These are phyloP conservation scores for Moringa oleifera DNA, from an alignment of 345 rosid species.

Conservation along the genomic window DNA sequence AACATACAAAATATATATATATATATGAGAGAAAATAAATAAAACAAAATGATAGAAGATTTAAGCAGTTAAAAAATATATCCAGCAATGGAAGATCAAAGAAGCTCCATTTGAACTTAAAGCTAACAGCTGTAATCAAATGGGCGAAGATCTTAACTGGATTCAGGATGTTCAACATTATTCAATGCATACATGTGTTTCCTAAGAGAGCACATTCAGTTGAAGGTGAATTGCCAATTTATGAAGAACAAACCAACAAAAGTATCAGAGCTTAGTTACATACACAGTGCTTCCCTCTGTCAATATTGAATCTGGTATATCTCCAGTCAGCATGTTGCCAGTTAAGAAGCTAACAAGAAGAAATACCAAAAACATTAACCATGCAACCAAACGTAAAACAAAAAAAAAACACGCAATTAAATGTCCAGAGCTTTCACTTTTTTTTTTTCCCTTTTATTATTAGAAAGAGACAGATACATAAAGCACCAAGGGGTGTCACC, in stretches of 20 bases:
- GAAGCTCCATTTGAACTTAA: not conserved
- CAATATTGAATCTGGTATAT: slow-evolving; percentile 44
- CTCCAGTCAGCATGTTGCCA: slow-evolving; percentile 47
- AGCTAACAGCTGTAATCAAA: too few species aligned
- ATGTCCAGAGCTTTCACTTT: too few species aligned
- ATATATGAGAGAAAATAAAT: too few species aligned
- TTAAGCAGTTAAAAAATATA: not conserved
- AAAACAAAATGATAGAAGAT: not conserved
- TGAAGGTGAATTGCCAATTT: not conserved
- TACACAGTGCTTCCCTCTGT: slow-evolving; percentile 48
- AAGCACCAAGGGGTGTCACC: too few species aligned
- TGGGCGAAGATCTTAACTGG: not conserved
- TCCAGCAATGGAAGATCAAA: not conserved
- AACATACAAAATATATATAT: too few species aligned
- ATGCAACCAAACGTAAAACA: too few species aligned
- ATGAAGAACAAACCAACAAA: not conserved
- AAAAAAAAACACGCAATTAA: too few species aligned
- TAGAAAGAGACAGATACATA: too few species aligned
- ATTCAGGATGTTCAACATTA: not conserved
- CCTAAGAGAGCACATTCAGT: not conserved
- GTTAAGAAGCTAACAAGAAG: slow-evolving; percentile 38
- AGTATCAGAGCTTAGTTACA: slow-evolving; percentile 17
- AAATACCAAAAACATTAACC: slow-evolving; percentile 9
- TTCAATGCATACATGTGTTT: not conserved
- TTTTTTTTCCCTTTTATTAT: too few species aligned